Conservation (phyloP, 1,284 basidiomycete genomes). For the Hymenochaete sp. region DNA sequence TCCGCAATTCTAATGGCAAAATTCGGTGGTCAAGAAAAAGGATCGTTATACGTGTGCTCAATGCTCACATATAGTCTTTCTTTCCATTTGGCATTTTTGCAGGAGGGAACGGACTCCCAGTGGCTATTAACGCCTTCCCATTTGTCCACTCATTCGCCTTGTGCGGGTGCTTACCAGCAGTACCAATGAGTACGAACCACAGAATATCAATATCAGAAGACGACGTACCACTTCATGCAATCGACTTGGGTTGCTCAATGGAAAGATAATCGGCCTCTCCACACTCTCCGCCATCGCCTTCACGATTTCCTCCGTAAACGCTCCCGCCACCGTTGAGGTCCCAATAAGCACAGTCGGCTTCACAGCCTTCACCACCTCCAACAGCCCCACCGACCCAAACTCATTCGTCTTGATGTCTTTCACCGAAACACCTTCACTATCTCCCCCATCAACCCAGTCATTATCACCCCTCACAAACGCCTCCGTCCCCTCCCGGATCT, state of each 20-base stretch:
- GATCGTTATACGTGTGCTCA: neutral
- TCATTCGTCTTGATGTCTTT: conserved; percentile 32
- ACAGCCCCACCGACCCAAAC: conserved; percentile 39
- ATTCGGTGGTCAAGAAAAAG: neutral
- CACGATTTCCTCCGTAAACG: conserved; percentile 74
- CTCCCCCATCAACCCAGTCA: conserved; percentile 44
- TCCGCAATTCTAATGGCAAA: conserved; percentile 46
- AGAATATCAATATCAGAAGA: too few relatives aligned
- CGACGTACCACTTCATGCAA: conserved; percentile 77
- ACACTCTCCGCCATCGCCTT: conserved; percentile 59
- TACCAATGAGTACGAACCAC: too few relatives aligned
- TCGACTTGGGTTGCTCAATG: conserved; percentile 73
- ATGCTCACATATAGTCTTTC: conserved; percentile 50
- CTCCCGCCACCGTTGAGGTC: conserved; percentile 69
- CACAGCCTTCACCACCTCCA: conserved; percentile 63
- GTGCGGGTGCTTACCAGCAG: conserved; percentile 57
- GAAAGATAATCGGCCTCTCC: conserved; percentile 73
- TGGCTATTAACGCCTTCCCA: conserved; percentile 69
- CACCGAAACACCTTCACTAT: neutral
- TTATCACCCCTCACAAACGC: conserved; percentile 51
- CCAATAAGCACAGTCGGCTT: conserved; percentile 73
- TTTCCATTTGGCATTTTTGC: conserved; percentile 61
- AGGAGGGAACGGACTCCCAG: conserved; percentile 74
- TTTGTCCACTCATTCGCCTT: conserved; percentile 70
- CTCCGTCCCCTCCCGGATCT: conserved; percentile 43